Evolutionary conservation across 2,329 filamentous ascomycete genomes (phyloP).

Genomic region (Leptographium radiaticola): DNA sequence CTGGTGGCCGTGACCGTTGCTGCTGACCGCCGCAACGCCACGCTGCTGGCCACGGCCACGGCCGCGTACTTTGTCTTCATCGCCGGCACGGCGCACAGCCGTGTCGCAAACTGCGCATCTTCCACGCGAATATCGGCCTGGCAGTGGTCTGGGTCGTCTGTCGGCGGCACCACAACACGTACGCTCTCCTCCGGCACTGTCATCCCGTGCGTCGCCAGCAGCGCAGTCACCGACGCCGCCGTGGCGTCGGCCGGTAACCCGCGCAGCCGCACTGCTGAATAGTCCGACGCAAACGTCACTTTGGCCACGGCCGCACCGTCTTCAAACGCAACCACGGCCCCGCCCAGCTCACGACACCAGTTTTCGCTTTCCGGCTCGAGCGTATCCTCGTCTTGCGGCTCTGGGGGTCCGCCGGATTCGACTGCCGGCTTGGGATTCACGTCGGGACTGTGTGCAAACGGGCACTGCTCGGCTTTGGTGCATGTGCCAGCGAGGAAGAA

Average conservation of each 20-base stretch:
- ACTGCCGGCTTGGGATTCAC: too few relatives aligned
- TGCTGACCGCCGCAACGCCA: too few relatives aligned
- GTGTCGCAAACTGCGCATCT: background rate
- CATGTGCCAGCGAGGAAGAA: too few relatives aligned
- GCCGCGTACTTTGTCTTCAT: slow-evolving; percentile 24
- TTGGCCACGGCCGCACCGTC: background rate
- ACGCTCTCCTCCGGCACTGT: background rate
- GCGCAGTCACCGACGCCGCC: background rate
- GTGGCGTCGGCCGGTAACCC: background rate
- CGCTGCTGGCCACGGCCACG: slow-evolving; percentile 14
- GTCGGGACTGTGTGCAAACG: too few relatives aligned
- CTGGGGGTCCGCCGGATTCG: too few relatives aligned
- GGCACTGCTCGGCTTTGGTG: too few relatives aligned
- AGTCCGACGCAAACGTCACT: background rate
- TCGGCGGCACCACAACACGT: background rate
- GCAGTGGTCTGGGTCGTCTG: too few relatives aligned
- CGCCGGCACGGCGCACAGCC: slow-evolving; percentile 11
- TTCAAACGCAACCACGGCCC: background rate
- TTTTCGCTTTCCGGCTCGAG: background rate
- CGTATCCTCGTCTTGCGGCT: too few relatives aligned
- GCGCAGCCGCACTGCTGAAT: background rate
- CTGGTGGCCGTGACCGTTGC: slow-evolving; percentile 2
- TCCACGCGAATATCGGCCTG: too few relatives aligned
- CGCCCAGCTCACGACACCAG: background rate
- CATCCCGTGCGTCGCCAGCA: background rate